Evolutionary conservation across 495 filamentous ascomycete species (phyloP), one percentile per base, ranked within the genome.

Genomic region (Penicillium herquei): DNA sequence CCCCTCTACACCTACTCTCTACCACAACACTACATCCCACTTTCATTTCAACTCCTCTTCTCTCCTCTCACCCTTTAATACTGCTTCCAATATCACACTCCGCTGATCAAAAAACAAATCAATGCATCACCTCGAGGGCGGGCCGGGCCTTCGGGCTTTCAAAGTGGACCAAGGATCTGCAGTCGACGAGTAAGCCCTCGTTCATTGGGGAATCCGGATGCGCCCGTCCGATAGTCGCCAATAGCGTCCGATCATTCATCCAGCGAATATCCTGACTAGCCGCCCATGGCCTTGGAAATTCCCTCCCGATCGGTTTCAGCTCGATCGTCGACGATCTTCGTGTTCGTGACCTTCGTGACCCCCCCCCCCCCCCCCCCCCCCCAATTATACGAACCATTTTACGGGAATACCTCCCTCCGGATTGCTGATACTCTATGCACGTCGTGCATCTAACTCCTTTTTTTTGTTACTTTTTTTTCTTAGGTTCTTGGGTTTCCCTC

Each of bases 231-330:
- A 62, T 67, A 65, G 59, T 60, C 64, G 57, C 61, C 58, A 64
- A 66, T 66, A 64, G 65, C 51, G 56, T 57, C 55, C 55, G 54
- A 59, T 64, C 59, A 45, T 45, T 13, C 55, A 37, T 57, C 50
- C 59, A 55, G 57, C 62, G 58, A 70, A 66, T 69, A 70, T 71
- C 67, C 66, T 45, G 47, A 55, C 57, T 72, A 73, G 67, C 68
- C 70, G 71, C 71, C 68, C 63, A 73, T 66, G 61, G 69, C 70
- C 58, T 51, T 41, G 54, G 65, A 69, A 68, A 70, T 63, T 69
- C 59, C 53, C 52, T 51, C 44, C 49, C 56, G 59, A 57, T 57
- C 56, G 50, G 49, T 59, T 49, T 63, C 57, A 60, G 54, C 50
- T 55, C 51, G 59, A 54, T 58, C 52, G 18, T 34, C 51, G 43